Evolutionary conservation across 2,329 filamentous ascomycete genomes (phyloP).

Genomic region (Tothia fuscella): DNA sequence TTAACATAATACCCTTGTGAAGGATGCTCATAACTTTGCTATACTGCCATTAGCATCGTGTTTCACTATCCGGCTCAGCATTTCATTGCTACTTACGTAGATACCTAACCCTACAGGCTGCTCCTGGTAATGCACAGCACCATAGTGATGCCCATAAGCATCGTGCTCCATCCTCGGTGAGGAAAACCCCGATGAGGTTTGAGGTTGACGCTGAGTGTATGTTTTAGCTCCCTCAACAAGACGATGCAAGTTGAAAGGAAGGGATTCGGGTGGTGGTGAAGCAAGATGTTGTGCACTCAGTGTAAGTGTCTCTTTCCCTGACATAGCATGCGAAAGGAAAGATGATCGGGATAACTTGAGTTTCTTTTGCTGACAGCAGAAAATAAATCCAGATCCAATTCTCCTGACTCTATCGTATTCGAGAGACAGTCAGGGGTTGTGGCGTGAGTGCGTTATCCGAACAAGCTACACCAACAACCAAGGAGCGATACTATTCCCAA

Average conservation of each 20-base stretch:
- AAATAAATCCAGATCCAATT: no score
- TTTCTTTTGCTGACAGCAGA: no score
- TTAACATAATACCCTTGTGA: slow-evolving; percentile 4
- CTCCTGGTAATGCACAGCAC: slow-evolving; percentile 4
- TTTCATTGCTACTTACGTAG: slow-evolving; percentile 1
- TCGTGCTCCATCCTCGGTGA: slow-evolving; percentile 8
- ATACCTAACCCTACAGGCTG: slow-evolving; percentile 9
- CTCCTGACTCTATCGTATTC: no score
- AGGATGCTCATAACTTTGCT: slow-evolving; percentile 5
- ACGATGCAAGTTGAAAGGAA: neutral
- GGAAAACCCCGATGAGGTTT: no score
- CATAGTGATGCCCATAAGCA: slow-evolving; percentile 3
- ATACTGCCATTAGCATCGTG: neutral
- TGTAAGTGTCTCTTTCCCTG: neutral
- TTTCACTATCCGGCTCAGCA: neutral
- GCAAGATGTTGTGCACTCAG: neutral
- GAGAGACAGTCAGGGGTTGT: no score
- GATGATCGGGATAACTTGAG: neutral
- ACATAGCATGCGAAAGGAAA: slow-evolving; percentile 1
- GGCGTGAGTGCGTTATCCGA: no score
- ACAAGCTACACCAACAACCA: no score
- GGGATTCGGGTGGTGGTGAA: neutral
- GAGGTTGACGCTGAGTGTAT: slow-evolving; percentile 4
- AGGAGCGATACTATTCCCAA: no score
- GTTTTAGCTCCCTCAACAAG: neutral